Base-by-base conservation (phyloP, 305 asterid species). In the Fraxinus baroniana region DNA sequence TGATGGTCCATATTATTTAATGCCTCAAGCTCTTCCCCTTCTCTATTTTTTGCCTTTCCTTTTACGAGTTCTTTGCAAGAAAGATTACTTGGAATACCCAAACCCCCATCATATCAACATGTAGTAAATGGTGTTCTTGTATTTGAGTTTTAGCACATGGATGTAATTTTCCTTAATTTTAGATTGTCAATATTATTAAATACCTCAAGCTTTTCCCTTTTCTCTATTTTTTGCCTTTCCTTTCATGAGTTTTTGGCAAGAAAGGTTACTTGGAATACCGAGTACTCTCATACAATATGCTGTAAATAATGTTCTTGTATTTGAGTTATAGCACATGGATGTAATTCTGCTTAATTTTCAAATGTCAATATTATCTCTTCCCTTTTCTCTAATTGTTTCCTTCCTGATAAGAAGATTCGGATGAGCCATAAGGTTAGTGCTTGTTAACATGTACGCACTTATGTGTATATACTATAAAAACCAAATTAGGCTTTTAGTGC, bases 361-460 rank as follows among this genome's bases (percentile, higher is more conserved):
- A 22, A 5, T 20, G 33, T 22, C 32, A 37, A 68, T 68, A 3
- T 28, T 1, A 12, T 13, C 3, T 26, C 37, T 20, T 68, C 8
- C 74, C 20, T 17, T 35, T 81, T 71, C 2, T 37, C 64, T 4
- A n/a, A 33, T 83, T 78, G 62, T 39, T 79, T 76, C 35, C 44
- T 26, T 22, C 28, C 3, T 52, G 41, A 22, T 75, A 92, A 91
- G 93, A 96, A 88, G 94, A 88, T 94, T 88, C 95, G 98, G 77
- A 70, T 90, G 7, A 91, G 90, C 74, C 90, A 92, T 76, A 96
- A 96, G 99, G 98, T 91, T 77, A 78, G 93, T 86, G 37, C 83
- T 72, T 5, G 2, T 70, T 74, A 52, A 52, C 0, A 6, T 17
- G 64, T 33, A 33, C 2, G 41, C 36, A 49, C 76, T 66, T 30